Evolutionary conservation across 73 alveolate genomes (phyloP), one percentile per base, ranked within the genome.

Genomic region (Stentor coeruleus): DNA sequence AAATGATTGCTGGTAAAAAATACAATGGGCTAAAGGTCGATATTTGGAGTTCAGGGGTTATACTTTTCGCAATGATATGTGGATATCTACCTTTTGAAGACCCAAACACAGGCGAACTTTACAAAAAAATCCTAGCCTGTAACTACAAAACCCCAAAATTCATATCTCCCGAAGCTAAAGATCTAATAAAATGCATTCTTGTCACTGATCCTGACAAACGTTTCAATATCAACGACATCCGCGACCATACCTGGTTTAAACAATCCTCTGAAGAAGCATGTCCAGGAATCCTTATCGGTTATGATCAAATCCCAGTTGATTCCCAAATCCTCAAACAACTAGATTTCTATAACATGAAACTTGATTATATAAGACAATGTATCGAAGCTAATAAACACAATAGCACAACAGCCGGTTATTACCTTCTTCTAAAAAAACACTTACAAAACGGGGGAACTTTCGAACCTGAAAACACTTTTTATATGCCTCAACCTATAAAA

Each of bases 11-110:
- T 49, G 97, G 98, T 3, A 91, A 93, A 30, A 84, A 89, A 83
- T 97, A 97, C 87, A 90, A 86, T 58, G 99, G 99, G 35, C 84
- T 91, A 33, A 93, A 95, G 42, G 93, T 88, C 35, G 99, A 97
- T 86, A 91, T 97, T 38, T 97, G 99, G 99, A 89, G 98, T 81
- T 91, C 98, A 73, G 99, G 99, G 39, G 97, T 97, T 0, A 94
- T 97, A 38, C 89, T 97, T 39, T 97, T 89, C 86, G 99, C 98
- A 30, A 95, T 97, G 98, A 87, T 97, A 39, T 95, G 99, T 84
- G 99, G 99, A 15, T 90, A 88, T 76, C 88, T 96, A 55, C 99
- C 99, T 30, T 96, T 96, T 87, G 98, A 96, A 85, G 99, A 96
- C 82, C 92, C 93, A 33, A 91, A 93, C 39, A 91, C 96, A 2